These are phyloP conservation scores for Penicillium alfredii DNA, from an alignment of 495 filamentous ascomycete species.

Conservation along the genomic window DNA sequence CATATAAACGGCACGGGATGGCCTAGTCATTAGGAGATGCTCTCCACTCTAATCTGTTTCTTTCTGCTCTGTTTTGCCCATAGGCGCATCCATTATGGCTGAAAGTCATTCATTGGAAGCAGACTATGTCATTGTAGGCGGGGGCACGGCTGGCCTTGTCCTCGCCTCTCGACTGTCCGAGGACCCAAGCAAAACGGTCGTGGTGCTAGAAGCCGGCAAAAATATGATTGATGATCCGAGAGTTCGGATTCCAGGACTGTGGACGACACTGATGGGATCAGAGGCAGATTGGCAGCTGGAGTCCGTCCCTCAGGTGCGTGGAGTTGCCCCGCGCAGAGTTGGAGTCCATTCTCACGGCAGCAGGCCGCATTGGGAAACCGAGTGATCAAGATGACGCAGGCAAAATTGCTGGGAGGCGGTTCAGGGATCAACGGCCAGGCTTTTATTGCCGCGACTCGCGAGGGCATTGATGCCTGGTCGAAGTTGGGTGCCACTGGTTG, in stretches of 20 bases:
- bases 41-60: not conserved
- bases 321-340: not conserved
- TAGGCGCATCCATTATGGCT: not conserved
- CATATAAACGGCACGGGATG: too few relatives aligned
- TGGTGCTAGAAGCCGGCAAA: constrained; percentile 45
- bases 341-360: not conserved
- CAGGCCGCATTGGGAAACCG: constrained; percentile 9
- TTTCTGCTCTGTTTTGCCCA: too few relatives aligned
- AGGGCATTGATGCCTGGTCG: constrained; percentile 40
- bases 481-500: constrained; percentile 45
- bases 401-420: constrained; percentile 37
- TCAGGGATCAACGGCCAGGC: constrained; percentile 47
- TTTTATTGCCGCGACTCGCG: constrained; percentile 33
- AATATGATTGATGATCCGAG: constrained; percentile 34
- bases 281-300: constrained; percentile 48
- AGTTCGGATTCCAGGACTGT: constrained; percentile 39
- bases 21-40: not conserved
- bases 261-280: constrained; percentile 35
- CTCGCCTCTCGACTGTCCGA: constrained; percentile 37
- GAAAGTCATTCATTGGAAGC: not conserved
- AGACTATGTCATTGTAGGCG: constrained; percentile 20
- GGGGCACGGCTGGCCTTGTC: constrained; percentile 20
- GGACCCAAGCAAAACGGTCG: constrained; percentile 31
- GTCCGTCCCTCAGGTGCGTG: constrained; percentile 41
- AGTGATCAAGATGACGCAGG: constrained; percentile 13